Conservation (phyloP, 1,284 basidiomycete genomes). For the Stereum hirsutum region DNA sequence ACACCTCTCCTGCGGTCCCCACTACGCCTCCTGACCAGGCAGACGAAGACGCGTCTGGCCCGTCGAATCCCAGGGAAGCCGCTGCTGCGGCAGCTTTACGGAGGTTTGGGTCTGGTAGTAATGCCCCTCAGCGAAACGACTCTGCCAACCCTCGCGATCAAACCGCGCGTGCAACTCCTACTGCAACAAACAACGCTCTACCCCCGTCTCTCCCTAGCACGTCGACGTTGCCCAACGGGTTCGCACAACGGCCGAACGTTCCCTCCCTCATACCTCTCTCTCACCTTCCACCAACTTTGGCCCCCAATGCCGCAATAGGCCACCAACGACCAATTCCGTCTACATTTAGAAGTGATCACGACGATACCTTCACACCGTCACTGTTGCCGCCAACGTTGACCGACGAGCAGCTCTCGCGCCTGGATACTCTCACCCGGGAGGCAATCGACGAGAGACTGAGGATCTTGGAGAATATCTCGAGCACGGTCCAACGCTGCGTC, state of each 20-base stretch:
- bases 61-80: constrained; percentile 21
- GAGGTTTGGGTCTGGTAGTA: constrained; percentile 12
- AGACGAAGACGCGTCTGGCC: constrained; percentile 5
- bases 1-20: constrained; percentile 6
- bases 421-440: constrained; percentile 63
- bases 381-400: constrained; percentile 41
- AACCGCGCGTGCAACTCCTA: no score
- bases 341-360: no score
- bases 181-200: no score
- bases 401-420: constrained; percentile 46
- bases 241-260: neutral
- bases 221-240: no score
- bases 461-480: constrained; percentile 68
- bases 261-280: constrained; percentile 2
- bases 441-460: constrained; percentile 77
- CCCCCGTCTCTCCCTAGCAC: no score
- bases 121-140: constrained; percentile 4
- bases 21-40: no score
- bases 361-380: constrained; percentile 16
- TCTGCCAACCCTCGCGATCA: no score
- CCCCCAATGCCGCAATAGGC: neutral
- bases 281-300: neutral
- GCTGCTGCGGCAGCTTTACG: constrained; percentile 28
- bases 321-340: neutral
- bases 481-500: constrained; percentile 57